These are phyloP conservation scores for Podospora pseudoanserina DNA, from an alignment of 495 filamentous ascomycete genomes.

Conservation along the genomic window DNA sequence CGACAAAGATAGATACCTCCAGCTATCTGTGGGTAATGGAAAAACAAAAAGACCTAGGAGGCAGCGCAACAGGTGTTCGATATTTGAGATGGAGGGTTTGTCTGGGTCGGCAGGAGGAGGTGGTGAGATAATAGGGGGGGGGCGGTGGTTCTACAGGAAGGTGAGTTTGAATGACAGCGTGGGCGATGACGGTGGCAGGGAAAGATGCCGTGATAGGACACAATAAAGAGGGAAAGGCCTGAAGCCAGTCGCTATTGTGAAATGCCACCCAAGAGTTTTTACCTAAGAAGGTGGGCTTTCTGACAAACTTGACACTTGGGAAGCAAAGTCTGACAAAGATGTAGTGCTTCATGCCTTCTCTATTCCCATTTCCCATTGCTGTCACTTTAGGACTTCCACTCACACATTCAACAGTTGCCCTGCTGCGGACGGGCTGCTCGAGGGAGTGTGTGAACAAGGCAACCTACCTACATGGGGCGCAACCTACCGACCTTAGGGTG, in stretches of 20 bases:
- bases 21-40: too few relatives aligned
- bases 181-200: neutral
- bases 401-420: neutral
- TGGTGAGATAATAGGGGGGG: neutral
- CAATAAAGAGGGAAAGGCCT: neutral
- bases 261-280: neutral
- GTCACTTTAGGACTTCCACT: neutral
- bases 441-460: neutral
- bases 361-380: too few relatives aligned
- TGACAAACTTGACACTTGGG: neutral
- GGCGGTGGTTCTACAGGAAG: neutral
- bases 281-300: neutral
- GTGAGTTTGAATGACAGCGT: neutral
- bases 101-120: neutral
- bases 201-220: neutral
- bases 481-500: neutral
- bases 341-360: neutral
- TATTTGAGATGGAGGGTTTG: neutral
- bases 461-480: conserved; percentile 4
- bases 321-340: neutral
- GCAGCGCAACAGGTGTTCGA: neutral
- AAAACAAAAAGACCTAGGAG: neutral
- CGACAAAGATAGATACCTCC: too few relatives aligned
- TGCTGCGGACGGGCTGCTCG: neutral
- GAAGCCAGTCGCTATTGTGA: neutral